These are phyloP conservation scores for Spencermartinsiella ligniputridi DNA, from an alignment of 1,139 yeast species.

Conservation along the genomic window DNA sequence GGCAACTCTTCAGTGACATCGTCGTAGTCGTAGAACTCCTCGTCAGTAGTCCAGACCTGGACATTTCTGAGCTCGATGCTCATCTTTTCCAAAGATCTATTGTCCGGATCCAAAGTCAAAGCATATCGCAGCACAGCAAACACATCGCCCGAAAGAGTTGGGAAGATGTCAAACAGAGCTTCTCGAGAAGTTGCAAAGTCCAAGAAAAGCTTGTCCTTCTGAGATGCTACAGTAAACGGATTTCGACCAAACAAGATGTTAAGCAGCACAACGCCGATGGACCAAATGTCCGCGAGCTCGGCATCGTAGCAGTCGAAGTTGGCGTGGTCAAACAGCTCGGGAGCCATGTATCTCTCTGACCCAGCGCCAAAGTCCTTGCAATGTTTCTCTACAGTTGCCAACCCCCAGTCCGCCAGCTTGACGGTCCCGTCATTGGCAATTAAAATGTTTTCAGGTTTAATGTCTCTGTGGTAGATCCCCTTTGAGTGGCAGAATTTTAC, in stretches of 20 bases:
- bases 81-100: slow-evolving; percentile 63
- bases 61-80: slow-evolving; percentile 56
- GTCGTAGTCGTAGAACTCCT: slow-evolving; percentile 55
- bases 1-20: slow-evolving; percentile 12
- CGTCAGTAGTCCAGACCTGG: slow-evolving; percentile 78
- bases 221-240: slow-evolving; percentile 80
- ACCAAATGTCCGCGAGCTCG: slow-evolving; percentile 88
- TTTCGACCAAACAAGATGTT: slow-evolving; percentile 86
- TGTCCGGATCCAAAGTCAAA: slow-evolving; percentile 80
- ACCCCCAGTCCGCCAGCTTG: slow-evolving; percentile 88
- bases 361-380: slow-evolving; percentile 89
- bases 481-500: slow-evolving; percentile 69
- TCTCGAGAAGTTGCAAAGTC: slow-evolving; percentile 88
- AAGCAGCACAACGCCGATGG: slow-evolving; percentile 79
- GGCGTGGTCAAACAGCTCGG: slow-evolving; percentile 60
- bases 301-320: slow-evolving; percentile 69
- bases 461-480: slow-evolving; percentile 79
- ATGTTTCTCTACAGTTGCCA: slow-evolving; percentile 63
- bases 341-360: slow-evolving; percentile 95
- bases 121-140: slow-evolving; percentile 76
- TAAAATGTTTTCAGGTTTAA: slow-evolving; percentile 85
- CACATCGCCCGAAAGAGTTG: slow-evolving; percentile 81
- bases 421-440: slow-evolving; percentile 65
- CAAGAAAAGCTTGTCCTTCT: slow-evolving; percentile 77
- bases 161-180: slow-evolving; percentile 86